These are phyloP conservation scores for Elongisporangium anandrum DNA, from an alignment of 352 stramenopile genomes.

Conservation along the genomic window DNA sequence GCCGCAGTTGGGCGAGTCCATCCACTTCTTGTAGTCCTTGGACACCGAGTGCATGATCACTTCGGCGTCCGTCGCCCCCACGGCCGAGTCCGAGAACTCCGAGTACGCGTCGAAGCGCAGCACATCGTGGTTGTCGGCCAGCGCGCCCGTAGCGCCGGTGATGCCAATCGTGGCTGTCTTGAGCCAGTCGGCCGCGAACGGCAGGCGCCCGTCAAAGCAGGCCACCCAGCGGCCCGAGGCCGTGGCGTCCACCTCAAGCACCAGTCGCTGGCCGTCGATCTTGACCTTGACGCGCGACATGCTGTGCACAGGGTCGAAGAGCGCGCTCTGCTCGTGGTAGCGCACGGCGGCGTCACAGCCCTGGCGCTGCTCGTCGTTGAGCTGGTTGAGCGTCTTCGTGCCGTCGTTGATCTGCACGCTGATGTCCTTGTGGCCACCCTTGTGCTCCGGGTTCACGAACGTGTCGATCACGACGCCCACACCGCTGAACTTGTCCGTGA, in stretches of 20 bases:
- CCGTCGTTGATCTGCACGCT: slow-evolving; percentile 82
- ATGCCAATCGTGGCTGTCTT: slow-evolving; percentile 58
- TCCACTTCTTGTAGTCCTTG: slow-evolving; percentile 82
- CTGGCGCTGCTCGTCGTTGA: slow-evolving; percentile 60
- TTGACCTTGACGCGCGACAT: slow-evolving; percentile 77
- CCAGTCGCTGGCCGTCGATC: slow-evolving; percentile 48
- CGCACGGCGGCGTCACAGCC: slow-evolving; percentile 77
- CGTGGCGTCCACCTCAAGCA: slow-evolving; percentile 66
- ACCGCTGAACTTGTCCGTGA: slow-evolving; percentile 70
- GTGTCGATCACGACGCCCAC: slow-evolving; percentile 82
- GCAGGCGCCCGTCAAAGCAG: slow-evolving; percentile 61
- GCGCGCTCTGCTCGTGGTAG: slow-evolving; percentile 73
- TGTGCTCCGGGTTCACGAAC: slow-evolving; percentile 82
- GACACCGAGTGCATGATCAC: slow-evolving; percentile 76
- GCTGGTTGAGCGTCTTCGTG: slow-evolving; percentile 53
- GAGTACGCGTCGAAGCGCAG: slow-evolving; percentile 72
- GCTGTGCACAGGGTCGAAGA: slow-evolving; percentile 79
- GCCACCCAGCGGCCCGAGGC: slow-evolving; percentile 52
- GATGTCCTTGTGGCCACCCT: slow-evolving; percentile 80
- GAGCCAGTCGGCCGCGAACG: slow-evolving; percentile 68
- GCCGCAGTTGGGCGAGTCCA: slow-evolving; percentile 74
- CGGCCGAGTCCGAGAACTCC: slow-evolving; percentile 42
- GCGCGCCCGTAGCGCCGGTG: slow-evolving; percentile 63
- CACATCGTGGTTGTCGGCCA: slow-evolving; percentile 86
- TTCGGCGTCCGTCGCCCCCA: slow-evolving; percentile 51